Evolutionary conservation across 1,139 yeast genomes (phyloP), one percentile per base, ranked within the genome.

Genomic region (Debaryomyces fabryi): DNA sequence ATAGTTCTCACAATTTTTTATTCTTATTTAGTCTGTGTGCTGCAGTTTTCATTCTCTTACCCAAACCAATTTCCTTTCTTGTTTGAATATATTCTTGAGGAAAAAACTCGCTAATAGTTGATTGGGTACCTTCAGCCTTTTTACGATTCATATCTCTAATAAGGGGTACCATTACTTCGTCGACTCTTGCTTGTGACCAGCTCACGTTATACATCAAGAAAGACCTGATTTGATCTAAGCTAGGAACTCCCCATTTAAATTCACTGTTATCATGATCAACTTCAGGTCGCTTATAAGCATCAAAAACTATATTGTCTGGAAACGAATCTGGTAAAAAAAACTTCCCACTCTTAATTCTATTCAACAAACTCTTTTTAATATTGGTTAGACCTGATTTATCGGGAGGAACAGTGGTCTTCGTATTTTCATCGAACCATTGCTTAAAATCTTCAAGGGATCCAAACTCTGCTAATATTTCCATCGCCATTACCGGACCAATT

Each of bases 401-500:
- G n/a, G 41, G 23, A 18, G 54, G 48, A 12, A 51, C 47, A 2
- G 52, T 49, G 10, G 62, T 58, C 3, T 64, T 49, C 3, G 69
- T 59, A 33, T 67, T 60, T 8, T 62, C 59, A 45, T 72, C 78
- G 52, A 66, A 74, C 81, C 81, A 78, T 13, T 52, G 24, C 50
- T 74, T 75, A 49, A 76, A 73, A 0, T 53, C 49, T 12, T 56
- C 48, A 33, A 75, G 63, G 54, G 61, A 55, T 0, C 81, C 85
- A 67, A 93, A 95, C 57, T 92, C 96, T 0, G 96, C 96, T 32
- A 95, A 61, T n/a, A 95, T 81, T 65, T 95, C 98, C 82, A 91
- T 82, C 0, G 97, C 96, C 27, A 87, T 76, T 0, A 93, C 98
- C 0, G 97, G 97, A 0, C 99, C 99, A 49, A 93, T 78, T 1